Conservation (phyloP, 2,329 filamentous ascomycete species). For the Penicillium sp. region DNA sequence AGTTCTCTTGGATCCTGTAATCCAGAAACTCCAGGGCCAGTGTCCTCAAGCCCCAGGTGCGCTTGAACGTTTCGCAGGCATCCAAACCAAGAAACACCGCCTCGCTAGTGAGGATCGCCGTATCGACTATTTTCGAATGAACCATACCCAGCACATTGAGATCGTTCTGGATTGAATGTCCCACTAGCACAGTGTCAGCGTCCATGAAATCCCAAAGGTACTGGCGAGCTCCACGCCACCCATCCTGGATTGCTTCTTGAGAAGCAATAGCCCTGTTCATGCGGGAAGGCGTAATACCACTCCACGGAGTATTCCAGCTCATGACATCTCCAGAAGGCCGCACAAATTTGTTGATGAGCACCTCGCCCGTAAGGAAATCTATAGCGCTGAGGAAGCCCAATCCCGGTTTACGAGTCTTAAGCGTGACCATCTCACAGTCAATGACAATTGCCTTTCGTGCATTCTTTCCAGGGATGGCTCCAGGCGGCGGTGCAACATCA, state of each 20-base stretch:
- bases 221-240: slow-evolving; percentile 43
- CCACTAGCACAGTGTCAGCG: slow-evolving; percentile 44
- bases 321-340: slow-evolving; percentile 31
- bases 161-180: slow-evolving; percentile 46
- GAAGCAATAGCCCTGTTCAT: slow-evolving; percentile 30
- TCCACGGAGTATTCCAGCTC: slow-evolving; percentile 38
- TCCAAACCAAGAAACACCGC: slow-evolving; percentile 16
- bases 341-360: slow-evolving; percentile 44
- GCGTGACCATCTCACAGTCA: slow-evolving; percentile 48
- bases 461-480: neutral
- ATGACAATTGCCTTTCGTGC: slow-evolving; percentile 36
- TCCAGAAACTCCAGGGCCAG: slow-evolving; percentile 35
- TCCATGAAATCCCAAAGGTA: slow-evolving; percentile 43
- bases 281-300: slow-evolving; percentile 33
- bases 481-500: neutral
- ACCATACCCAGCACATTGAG: slow-evolving; percentile 42
- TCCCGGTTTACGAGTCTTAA: slow-evolving; percentile 26
- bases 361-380: slow-evolving; percentile 46
- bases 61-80: slow-evolving; percentile 1
- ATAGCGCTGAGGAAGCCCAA: slow-evolving; percentile 39
- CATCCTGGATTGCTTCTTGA: slow-evolving; percentile 30
- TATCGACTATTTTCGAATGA: slow-evolving; percentile 44
- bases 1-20: slow-evolving; percentile 32
- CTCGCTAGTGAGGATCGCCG: slow-evolving; percentile 38
- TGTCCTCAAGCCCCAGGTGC: slow-evolving; percentile 35